Conservation (phyloP, 768 basidiomycete genomes). For the Boletellus sp. region DNA sequence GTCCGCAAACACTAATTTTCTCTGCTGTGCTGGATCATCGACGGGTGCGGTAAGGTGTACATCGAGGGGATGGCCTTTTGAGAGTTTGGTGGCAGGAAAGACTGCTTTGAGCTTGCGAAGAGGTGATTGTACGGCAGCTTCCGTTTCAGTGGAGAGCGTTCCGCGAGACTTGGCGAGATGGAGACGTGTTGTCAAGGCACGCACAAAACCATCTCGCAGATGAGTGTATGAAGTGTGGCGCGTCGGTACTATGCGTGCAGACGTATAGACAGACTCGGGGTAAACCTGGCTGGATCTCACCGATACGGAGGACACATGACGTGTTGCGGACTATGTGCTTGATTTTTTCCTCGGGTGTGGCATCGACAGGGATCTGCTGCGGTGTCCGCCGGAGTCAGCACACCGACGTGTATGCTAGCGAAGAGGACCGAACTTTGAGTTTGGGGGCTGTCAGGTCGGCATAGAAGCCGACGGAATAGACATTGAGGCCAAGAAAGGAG, state of each 20-base stretch:
- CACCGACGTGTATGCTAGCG: neutral
- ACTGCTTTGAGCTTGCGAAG: conserved; percentile 71
- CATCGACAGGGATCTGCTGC: conserved; percentile 48
- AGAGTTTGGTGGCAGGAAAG: conserved; percentile 66
- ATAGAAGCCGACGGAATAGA: conserved; percentile 90
- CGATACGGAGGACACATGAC: conserved; percentile 70
- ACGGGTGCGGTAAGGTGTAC: conserved; percentile 60
- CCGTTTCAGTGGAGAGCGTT: conserved; percentile 55
- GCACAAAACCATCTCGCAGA: conserved; percentile 78
- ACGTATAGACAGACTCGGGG: neutral
- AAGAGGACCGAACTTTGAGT: conserved; percentile 44
- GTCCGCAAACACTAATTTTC: conserved; percentile 64
- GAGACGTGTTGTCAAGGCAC: conserved; percentile 64
- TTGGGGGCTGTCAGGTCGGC: conserved; percentile 70
- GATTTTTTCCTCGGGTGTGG: conserved; percentile 68
- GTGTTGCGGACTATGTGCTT: conserved; percentile 62
- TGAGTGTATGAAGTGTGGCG: conserved; percentile 75
- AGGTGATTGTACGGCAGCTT: conserved; percentile 54
- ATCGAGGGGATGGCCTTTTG: conserved; percentile 68
- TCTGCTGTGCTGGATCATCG: conserved; percentile 40
- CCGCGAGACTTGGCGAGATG: conserved; percentile 48
- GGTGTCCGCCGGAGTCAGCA: neutral
- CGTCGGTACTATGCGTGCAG: conserved; percentile 59
- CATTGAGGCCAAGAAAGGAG: conserved; percentile 82
- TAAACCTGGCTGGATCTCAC: conserved; percentile 36